Base-by-base conservation (phyloP, 257 asterid species). In the Rauvolfia tetraphylla region DNA sequence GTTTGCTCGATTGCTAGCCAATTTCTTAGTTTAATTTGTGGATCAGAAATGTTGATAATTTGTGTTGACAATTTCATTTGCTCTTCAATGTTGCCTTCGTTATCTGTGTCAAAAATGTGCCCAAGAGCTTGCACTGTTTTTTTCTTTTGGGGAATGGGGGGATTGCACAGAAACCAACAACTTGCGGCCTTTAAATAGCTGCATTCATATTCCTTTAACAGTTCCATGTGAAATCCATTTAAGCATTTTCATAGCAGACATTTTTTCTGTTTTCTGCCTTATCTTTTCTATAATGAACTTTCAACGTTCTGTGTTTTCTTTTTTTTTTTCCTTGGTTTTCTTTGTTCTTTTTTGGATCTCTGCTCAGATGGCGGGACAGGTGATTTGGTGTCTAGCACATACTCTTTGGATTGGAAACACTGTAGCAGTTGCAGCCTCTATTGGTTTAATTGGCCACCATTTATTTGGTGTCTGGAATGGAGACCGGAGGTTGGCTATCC, bases 401-500 rank as follows among this genome's bases (percentile, higher is more conserved):
- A 89, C 96, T 41, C 63, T 93, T 25, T 95, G 99, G 99, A 93
- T 95, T 0, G 98, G 99, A 62, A 95, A 95, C 62, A 91, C 98
- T 42, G 99, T 95, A 41, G 84, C 92, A 11, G 87, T 84, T 42
- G 97, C 99, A 38, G 96, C 98, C 57, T 95, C 99, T 34, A 79
- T 83, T 49, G 99, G 99, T 65, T 84, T 95, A 84, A 95, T 95
- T 1, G 96, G 90, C 7, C 99, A 95, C 90, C 99, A 95, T 83
- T 81, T 95, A 22, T 91, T 93, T 79, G 98, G 99, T 17, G 97
- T 86, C 33, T 93, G 99, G 99, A 95, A 90, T 71, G 99, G 99
- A 34, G 99, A 95, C 81, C 83, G 98, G 27, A 87, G 99, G 78
- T 78, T 95, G 83, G 92, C 88, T 58, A 85, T 86, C 17, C 84